Percentiles rank a stretch among this genome's conserved stretches.
These are phyloP conservation scores for Balansia obtecta DNA, from an alignment of 2,329 filamentous ascomycete species.

Conservation along the genomic window DNA sequence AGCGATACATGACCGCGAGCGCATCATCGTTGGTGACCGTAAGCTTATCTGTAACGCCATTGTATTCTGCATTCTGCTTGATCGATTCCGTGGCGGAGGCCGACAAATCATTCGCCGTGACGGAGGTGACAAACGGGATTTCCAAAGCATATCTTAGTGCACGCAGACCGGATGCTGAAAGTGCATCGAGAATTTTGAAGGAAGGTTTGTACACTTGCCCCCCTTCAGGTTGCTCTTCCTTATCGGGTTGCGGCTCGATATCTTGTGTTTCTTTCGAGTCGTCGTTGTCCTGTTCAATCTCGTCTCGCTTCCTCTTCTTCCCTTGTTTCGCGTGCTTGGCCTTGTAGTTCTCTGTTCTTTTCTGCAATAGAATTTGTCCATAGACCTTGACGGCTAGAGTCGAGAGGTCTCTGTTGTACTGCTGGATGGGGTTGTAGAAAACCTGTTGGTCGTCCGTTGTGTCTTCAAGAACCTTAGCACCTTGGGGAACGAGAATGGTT, in stretches of 20 bases:
- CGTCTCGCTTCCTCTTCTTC: constrained; percentile 35
- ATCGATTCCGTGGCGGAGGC: constrained; percentile 68
- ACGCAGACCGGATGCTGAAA: constrained; percentile 86
- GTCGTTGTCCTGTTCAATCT: constrained; percentile 9
- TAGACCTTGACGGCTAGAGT: constrained; percentile 86
- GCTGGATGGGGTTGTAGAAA: constrained; percentile 98
- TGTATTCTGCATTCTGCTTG: constrained; percentile 72
- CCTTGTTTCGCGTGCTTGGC: constrained; percentile 27
- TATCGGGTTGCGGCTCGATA: constrained; percentile 5
- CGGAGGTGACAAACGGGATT: constrained; percentile 67
- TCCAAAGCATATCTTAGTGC: constrained; percentile 87
- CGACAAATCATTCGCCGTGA: constrained; percentile 86
- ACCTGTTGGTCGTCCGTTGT: constrained; percentile 61
- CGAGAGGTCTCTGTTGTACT: constrained; percentile 94
- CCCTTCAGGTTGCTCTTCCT: constrained; percentile 11
- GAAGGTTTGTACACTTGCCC: constrained; percentile 24
- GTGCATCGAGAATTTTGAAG: constrained; percentile 85
- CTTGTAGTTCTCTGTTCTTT: constrained; percentile 25
- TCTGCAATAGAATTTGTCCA: constrained; percentile 51
- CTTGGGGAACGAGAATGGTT: constrained; percentile 41
- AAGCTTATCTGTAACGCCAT: constrained; percentile 60
- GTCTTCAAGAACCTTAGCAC: constrained; percentile 32
- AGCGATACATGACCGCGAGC: constrained; percentile 78
- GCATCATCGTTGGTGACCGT: constrained; percentile 70
- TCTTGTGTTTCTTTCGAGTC: constrained; percentile 1